phyloP scores from a whole-genome alignment of 2,329 filamentous ascomycete species.

The Corynespora cassiicola region DNA sequence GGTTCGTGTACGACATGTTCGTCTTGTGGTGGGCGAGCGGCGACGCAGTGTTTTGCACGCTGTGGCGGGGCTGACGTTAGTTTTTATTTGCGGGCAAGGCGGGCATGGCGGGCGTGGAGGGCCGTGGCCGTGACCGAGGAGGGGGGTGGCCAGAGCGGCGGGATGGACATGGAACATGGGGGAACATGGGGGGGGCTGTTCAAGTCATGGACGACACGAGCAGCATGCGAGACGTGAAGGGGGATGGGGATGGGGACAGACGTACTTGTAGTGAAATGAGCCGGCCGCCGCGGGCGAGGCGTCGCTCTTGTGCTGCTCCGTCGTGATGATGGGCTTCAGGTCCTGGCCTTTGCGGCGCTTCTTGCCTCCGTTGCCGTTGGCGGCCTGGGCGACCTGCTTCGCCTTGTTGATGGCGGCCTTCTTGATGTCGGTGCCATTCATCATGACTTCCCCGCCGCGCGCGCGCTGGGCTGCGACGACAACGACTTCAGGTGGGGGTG shows the following conservation, averaged over 20 bases:
- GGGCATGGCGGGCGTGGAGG: slow-evolving; percentile 6
- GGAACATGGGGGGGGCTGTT: neutral
- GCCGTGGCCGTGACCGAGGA: slow-evolving; percentile 1
- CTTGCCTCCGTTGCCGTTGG: slow-evolving; percentile 65
- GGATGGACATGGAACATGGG: neutral
- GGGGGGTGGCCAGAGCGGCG: neutral
- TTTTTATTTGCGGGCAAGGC: slow-evolving; percentile 14
- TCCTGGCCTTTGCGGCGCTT: slow-evolving; percentile 76
- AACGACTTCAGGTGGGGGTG: slow-evolving; percentile 18
- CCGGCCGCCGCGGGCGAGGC: slow-evolving; percentile 48
- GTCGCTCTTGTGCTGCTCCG: slow-evolving; percentile 60
- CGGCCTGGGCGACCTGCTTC: slow-evolving; percentile 67
- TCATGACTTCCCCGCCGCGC: slow-evolving; percentile 51
- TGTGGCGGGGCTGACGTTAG: slow-evolving; percentile 35
- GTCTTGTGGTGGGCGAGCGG: slow-evolving; percentile 53
- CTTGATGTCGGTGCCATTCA: slow-evolving; percentile 70
- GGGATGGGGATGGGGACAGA: slow-evolving; percentile 15
- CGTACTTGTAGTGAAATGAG: slow-evolving; percentile 50
- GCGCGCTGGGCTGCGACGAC: slow-evolving; percentile 23
- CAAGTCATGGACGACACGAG: neutral
- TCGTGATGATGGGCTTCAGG: slow-evolving; percentile 78
- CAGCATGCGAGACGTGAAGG: neutral
- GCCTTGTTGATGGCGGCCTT: slow-evolving; percentile 71
- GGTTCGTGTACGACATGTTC: slow-evolving; percentile 58
- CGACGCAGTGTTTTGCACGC: slow-evolving; percentile 58